Evolutionary conservation across 495 filamentous ascomycete species (phyloP).

Genomic region (Hyaloscypha variabilis): DNA sequence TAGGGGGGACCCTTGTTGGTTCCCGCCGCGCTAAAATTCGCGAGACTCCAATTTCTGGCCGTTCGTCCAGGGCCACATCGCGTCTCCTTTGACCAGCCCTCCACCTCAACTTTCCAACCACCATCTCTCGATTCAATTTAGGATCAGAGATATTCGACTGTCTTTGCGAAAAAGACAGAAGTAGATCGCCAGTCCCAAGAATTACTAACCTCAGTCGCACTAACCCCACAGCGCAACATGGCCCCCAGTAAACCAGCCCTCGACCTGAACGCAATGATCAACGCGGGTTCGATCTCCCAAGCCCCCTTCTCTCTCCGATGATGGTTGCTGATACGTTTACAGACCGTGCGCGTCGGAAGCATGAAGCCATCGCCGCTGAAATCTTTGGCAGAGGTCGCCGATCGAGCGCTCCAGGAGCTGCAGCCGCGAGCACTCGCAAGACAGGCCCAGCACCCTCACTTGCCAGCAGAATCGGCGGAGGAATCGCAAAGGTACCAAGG

Average conservation of each 20-base stretch:
- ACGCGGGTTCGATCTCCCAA: constrained; percentile 20
- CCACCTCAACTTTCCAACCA: neutral
- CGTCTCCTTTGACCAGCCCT: neutral
- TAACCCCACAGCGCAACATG: constrained; percentile 25
- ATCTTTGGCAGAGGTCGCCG: constrained; percentile 70
- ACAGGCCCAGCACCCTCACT: constrained; percentile 52
- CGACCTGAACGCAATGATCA: constrained; percentile 32
- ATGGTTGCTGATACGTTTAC: constrained; percentile 19
- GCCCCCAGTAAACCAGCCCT: constrained; percentile 28
- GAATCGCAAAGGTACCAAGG: constrained; percentile 22
- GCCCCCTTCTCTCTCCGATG: neutral
- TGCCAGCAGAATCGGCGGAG: constrained; percentile 62
- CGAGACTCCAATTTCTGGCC: neutral
- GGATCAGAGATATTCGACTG: neutral
- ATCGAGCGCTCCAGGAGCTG: constrained; percentile 55
- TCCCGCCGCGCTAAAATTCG: constrained; percentile 3
- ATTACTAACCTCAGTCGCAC: constrained; percentile 23
- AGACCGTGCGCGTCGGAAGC: constrained; percentile 72
- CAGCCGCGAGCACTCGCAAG: constrained; percentile 47
- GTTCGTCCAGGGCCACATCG: constrained; percentile 1
- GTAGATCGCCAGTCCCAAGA: neutral
- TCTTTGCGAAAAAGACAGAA: neutral
- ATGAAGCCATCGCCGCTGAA: constrained; percentile 69
- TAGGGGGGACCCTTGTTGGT: neutral
- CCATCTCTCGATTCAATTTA: constrained; percentile 1